A percentile compares a stretch with the other conserved stretches of the same genome.
Conservation (phyloP, 805 yeast species). For the Candida oleophila region DNA sequence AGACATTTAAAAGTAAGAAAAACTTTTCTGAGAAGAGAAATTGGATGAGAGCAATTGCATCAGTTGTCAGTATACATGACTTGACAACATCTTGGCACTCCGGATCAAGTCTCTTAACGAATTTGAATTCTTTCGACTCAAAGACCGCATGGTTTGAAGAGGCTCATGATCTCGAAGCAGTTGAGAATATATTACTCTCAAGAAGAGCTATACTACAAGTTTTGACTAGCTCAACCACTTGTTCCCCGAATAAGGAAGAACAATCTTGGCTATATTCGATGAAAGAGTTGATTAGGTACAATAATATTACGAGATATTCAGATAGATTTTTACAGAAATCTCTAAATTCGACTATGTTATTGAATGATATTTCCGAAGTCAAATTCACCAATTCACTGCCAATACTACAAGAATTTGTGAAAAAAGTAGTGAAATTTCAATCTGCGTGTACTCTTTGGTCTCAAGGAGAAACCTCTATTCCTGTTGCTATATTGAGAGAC, state of each 20-base stretch:
- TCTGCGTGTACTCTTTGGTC: conserved; percentile 67
- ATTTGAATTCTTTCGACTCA: conserved; percentile 12
- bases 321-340: conserved; percentile 45
- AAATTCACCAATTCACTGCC: conserved; percentile 12
- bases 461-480: conserved; percentile 52
- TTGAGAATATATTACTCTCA: conserved; percentile 45
- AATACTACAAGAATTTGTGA: conserved; percentile 10
- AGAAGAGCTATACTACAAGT: conserved; percentile 39
- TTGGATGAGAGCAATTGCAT: conserved; percentile 29
- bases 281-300: conserved; percentile 44
- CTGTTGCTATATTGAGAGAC: conserved; percentile 53
- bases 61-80: conserved; percentile 21
- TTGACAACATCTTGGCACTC: conserved; percentile 10
- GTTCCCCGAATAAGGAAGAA: not conserved
- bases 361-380: conserved; percentile 36
- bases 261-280: conserved; percentile 20
- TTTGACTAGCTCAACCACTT: not conserved
- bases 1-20: conserved; percentile 14
- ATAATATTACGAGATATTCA: conserved; percentile 35
- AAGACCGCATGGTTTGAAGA: conserved; percentile 36
- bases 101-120: conserved; percentile 4
- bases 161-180: conserved; percentile 26
- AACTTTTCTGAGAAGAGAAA: conserved; percentile 2
- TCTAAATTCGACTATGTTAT: conserved; percentile 46
- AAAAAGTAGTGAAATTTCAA: conserved; percentile 38